Base-by-base conservation (phyloP, 805 yeast genomes). In the Sugiyamaella boreocaroliniensis region DNA sequence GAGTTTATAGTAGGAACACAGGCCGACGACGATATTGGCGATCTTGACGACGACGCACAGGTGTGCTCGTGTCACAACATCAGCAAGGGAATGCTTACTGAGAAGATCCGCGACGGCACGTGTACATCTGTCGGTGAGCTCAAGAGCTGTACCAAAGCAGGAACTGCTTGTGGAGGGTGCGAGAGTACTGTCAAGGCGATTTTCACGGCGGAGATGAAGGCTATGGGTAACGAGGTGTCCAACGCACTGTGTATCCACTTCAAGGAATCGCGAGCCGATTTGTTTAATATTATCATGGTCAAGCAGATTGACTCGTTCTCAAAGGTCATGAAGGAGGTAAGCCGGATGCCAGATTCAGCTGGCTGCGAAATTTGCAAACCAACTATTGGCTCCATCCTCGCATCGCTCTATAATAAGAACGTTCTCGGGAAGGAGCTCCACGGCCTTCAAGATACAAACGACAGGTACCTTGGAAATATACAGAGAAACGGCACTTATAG, bases 321-420 rank as follows among this genome's bases (percentile, higher is more conserved):
- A 18, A 62, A 64, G 37, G 68, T 70, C 20, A 67, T 70, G 70
- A 37, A 49, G 34, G 51, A 64, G 18, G 55, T 67, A 32, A 67
- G 71, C 16, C 50, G 54, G 0, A 58, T 54, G 37, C 66, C 67
- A 1, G 62, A 56, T 0, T 59, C 69, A n/a, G 60, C 60, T 9
- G 72, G 73, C 9, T 70, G 73, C 58, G 73, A 70, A 48, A 63
- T 70, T 22, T 70, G 73, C 58, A 70, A 68, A 47, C 72, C 73
- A 7, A 64, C 70, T 4, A 58, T 45, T 45, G 73, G 69, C 5
- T 68, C 72, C 6, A 69, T 69, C 20, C 55, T 69, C n/a, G 61
- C 71, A 2, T 66, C 71, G 20, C 55, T 69, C 19, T 69, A 59
- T 56, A 68, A 68, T 55, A 62, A 65, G 32, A 68, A 66, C 44